Percentiles rank a stretch among this genome's conserved stretches.
phyloP scores from a whole-genome alignment of 1,284 basidiomycete species.

The Fomitopsis betulina region DNA sequence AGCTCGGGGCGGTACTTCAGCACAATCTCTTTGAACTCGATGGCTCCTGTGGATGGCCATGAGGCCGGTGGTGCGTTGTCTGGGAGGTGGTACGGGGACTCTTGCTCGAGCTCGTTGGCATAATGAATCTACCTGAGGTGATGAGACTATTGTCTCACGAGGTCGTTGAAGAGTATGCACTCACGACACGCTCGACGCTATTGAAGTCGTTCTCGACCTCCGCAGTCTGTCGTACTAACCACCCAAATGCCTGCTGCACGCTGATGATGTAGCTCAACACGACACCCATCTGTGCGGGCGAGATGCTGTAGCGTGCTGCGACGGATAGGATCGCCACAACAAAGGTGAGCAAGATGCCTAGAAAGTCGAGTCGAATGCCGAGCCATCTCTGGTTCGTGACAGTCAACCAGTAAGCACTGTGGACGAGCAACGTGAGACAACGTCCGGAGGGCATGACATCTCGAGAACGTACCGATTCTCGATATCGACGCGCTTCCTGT shows the following conservation, averaged over 20 bases:
- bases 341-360: conserved; percentile 77
- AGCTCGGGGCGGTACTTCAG: conserved; percentile 72
- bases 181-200: conserved; percentile 73
- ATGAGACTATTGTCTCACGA: not conserved
- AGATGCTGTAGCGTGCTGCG: conserved; percentile 67
- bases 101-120: conserved; percentile 71
- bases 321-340: conserved; percentile 79
- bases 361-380: conserved; percentile 78
- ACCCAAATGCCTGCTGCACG: conserved; percentile 74
- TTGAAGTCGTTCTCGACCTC: conserved; percentile 94
- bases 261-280: conserved; percentile 75
- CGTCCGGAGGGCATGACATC: not conserved
- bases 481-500: conserved; percentile 74
- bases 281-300: conserved; percentile 75
- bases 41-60: conserved; percentile 67
- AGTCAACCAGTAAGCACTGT: conserved; percentile 82
- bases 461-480: conserved; percentile 63
- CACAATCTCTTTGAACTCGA: conserved; percentile 60
- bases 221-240: conserved; percentile 80
- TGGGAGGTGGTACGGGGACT: conserved; percentile 66
- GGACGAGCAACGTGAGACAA: not conserved
- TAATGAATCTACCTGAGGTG: conserved; percentile 51
- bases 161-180: not conserved
- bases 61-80: conserved; percentile 50
- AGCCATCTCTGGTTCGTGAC: conserved; percentile 87